Conservation (phyloP, 2,329 filamentous ascomycete species). For the Pseudogymnoascus sp. region DNA sequence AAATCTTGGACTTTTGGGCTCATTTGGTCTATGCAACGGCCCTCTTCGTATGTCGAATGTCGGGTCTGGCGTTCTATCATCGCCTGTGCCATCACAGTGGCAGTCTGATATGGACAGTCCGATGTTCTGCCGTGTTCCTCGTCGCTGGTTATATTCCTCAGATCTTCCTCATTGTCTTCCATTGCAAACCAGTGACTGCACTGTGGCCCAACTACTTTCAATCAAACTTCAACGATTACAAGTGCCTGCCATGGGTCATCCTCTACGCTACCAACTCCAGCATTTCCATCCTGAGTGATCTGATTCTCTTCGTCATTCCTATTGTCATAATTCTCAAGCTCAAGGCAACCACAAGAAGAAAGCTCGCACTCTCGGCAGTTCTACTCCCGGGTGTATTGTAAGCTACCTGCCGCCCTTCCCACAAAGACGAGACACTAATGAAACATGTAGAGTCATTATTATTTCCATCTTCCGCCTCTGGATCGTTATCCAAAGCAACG, state of each 20-base stretch:
- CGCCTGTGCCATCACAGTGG: conserved; percentile 37
- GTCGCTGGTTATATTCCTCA: conserved; percentile 40
- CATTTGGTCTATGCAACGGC: conserved; percentile 46
- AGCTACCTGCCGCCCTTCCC: conserved; percentile 18
- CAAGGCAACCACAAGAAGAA: conserved; percentile 42
- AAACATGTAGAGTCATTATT: not conserved
- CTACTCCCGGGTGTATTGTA: conserved; percentile 31
- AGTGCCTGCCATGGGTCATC: conserved; percentile 42
- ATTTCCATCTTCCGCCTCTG: conserved; percentile 11
- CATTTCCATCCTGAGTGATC: conserved; percentile 42
- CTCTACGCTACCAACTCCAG: conserved; percentile 46
- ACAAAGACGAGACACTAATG: not conserved
- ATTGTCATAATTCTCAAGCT: conserved; percentile 40
- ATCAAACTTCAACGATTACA: conserved; percentile 33
- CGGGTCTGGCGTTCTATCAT: conserved; percentile 45
- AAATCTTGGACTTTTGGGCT: conserved; percentile 43
- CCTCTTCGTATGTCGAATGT: conserved; percentile 43
- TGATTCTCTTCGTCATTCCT: conserved; percentile 44
- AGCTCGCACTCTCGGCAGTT: conserved; percentile 42
- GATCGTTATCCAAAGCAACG: conserved; percentile 13
- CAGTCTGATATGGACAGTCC: conserved; percentile 32
- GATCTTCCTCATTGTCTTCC: conserved; percentile 43
- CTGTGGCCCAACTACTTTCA: conserved; percentile 47
- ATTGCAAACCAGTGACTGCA: conserved; percentile 43
- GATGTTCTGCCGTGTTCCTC: conserved; percentile 31